Evolutionary conservation across 805 yeast species (phyloP), one percentile per base, ranked within the genome.

Genomic region (Cyberlindnera mycetangii): DNA sequence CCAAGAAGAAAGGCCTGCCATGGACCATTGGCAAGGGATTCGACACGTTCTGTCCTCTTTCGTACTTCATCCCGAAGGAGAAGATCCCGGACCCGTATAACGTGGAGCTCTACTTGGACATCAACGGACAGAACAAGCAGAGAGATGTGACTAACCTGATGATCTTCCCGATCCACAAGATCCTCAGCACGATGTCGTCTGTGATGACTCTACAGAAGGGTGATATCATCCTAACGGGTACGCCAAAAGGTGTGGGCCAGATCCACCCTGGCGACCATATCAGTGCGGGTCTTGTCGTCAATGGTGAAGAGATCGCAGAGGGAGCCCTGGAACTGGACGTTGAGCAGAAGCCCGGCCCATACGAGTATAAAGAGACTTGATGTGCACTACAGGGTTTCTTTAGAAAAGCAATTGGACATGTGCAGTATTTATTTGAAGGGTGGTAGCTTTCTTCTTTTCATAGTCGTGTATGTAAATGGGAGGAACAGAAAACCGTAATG

Each of bases 1-100:
- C 97, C 30, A 93, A 93, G 67, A 76, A 75, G 67, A 89, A 88
- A 65, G 98, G 98, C 1, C 72, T 92, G 42, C 99, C 99, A 5
- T 93, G 99, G 99, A 68, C 92, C 5, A 88, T 89, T 52, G 96
- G 93, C 28, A 93, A 93, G 62, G 99, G 99, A 0, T 92, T 89
- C 64, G 99, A 93, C 60, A 92, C 99, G 0, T 93, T 93, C 65
- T 73, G 87, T 62, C 99, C 99, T 2, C 61, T 93, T n/a, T 83
- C 95, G 7, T 65, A 70, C 17, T 78, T 81, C 52, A 83, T 93
- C 43, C 78, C 90, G 9, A 84, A 85, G 57, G 63, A 61, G 0
- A 61, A 71, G 49, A 79, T 93, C 44, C 75, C 81, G 5, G 86
- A 85, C 56, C 95, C 95, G 4, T 83, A 85, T 58, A 75, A 83